A percentile compares a stretch with the other conserved stretches of the same genome.
Conservation (phyloP, 495 filamentous ascomycete genomes). For the Corynascus novoguineensis region DNA sequence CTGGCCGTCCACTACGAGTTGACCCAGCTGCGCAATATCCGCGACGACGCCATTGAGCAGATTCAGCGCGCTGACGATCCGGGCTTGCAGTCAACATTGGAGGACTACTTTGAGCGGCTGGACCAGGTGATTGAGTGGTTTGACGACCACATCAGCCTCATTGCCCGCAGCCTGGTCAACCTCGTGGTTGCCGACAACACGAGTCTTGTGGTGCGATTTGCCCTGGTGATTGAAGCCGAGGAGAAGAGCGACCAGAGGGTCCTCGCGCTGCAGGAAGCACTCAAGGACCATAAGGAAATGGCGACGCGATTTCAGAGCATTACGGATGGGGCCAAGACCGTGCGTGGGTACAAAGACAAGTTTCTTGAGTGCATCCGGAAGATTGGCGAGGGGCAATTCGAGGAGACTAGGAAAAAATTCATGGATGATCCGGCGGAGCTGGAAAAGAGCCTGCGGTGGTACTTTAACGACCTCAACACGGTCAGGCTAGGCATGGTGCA, state of each 20-base stretch:
- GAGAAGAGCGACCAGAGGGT: slow-evolving; percentile 93
- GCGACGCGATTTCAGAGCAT: slow-evolving; percentile 91
- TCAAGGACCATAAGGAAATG: slow-evolving; percentile 91
- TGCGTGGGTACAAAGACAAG: slow-evolving; percentile 96
- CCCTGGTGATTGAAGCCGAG: slow-evolving; percentile 87
- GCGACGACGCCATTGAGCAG: slow-evolving; percentile 94
- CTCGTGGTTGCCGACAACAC: slow-evolving; percentile 77
- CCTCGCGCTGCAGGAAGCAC: slow-evolving; percentile 82
- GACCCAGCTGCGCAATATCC: slow-evolving; percentile 83
- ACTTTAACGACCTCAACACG: slow-evolving; percentile 91
- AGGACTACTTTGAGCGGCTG: slow-evolving; percentile 82
- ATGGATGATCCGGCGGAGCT: slow-evolving; percentile 73
- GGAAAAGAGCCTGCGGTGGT: slow-evolving; percentile 86
- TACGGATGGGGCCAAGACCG: slow-evolving; percentile 79
- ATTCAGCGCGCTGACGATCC: slow-evolving; percentile 67
- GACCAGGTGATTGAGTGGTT: slow-evolving; percentile 88
- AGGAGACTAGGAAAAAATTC: slow-evolving; percentile 68
- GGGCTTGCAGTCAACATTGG: slow-evolving; percentile 69
- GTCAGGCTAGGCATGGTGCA: slow-evolving; percentile 84
- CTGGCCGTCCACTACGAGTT: slow-evolving; percentile 84
- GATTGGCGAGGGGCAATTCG: slow-evolving; percentile 67
- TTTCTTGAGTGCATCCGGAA: slow-evolving; percentile 76
- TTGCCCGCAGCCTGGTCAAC: slow-evolving; percentile 84
- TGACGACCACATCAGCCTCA: slow-evolving; percentile 84
- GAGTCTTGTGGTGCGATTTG: slow-evolving; percentile 83